Evolutionary conservation across 805 yeast species (phyloP).

Genomic region (Saturnispora mendoncae): DNA sequence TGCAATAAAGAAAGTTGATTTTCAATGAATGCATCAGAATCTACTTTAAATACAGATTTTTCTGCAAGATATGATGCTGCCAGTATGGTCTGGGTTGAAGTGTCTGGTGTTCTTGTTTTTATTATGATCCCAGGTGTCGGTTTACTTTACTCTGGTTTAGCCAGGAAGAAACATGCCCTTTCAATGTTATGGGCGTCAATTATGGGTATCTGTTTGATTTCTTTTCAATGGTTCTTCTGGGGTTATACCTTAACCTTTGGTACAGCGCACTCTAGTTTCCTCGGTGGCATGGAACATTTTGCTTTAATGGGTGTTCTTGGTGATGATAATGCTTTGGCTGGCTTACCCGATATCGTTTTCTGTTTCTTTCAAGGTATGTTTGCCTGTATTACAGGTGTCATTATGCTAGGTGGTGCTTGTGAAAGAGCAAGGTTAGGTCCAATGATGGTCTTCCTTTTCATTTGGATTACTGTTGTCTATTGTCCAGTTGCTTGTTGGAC

Average conservation of each 20-base stretch:
- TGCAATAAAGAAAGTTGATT: too few relatives aligned
- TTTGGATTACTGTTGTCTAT: slow-evolving; percentile 94
- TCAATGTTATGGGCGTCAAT: slow-evolving; percentile 90
- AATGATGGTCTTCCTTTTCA: slow-evolving; percentile 87
- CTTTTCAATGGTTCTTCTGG: slow-evolving; percentile 98
- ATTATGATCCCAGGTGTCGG: slow-evolving; percentile 97
- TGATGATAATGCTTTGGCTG: slow-evolving; percentile 54
- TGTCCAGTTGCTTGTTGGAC: slow-evolving; percentile 97
- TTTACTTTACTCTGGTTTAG: slow-evolving; percentile 81
- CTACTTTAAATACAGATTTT: slow-evolving; percentile 39
- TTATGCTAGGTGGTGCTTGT: slow-evolving; percentile 96
- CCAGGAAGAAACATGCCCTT: slow-evolving; percentile 93
- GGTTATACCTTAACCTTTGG: slow-evolving; percentile 86
- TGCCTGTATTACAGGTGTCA: slow-evolving; percentile 84
- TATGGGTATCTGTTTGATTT: slow-evolving; percentile 73
- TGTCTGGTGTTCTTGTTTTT: slow-evolving; percentile 78
- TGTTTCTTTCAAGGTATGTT: slow-evolving; percentile 95
- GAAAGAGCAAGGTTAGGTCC: slow-evolving; percentile 96
- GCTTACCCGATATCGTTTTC: slow-evolving; percentile 86
- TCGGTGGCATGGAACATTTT: slow-evolving; percentile 77
- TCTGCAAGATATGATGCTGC: slow-evolving; percentile 63
- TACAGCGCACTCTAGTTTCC: slow-evolving; percentile 42
- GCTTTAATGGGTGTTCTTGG: slow-evolving; percentile 77
- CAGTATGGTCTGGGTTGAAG: slow-evolving; percentile 80
- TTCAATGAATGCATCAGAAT: too few relatives aligned